Evolutionary conservation across 495 filamentous ascomycete genomes (phyloP), one percentile per base, ranked within the genome.

Genomic region (Tuber aestivum): DNA sequence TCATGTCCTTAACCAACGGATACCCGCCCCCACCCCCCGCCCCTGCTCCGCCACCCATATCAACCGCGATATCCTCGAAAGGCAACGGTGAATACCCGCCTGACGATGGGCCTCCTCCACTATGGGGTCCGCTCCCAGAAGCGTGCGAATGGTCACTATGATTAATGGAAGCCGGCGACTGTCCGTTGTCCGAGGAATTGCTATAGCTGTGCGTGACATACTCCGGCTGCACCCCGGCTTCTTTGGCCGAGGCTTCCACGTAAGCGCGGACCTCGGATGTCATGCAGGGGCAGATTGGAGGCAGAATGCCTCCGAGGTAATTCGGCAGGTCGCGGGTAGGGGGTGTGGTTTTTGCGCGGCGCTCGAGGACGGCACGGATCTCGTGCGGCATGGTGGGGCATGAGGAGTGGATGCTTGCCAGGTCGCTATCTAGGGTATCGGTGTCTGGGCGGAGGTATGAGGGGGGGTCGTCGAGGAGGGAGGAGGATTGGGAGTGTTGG

Each of bases 111-210:
- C 77, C 78, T 4, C 44, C 48, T 9, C 70, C 72, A 23, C 42
- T 69, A 21, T 70, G 70, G 3, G 70, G 72, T 35, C 70, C 75
- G 5, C 77, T 65, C 4, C 73, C 68, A 35, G 71, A 76, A n/a
- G 78, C 70, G n/a, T 78, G 77, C 9, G 75, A 73, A 27, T 79
- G 77, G n/a, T 80, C 78, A 20, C 70, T 73, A 27, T 76, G 38
- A 32, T 80, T 78, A 78, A 80, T 80, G 21, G 73, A 76, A 35
- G 77, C 78, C 14, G 78, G 78, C 20, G 78, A 80, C 32, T 80
- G 78, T 32, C 74, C 77, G 56, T 80, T 80, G 68, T 80, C 78
- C 10, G 78, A 72, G 27, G 48, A 73, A 44, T 79, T 71, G 20
- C 61, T 42, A 6, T 65, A 65, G 16, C 71, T 79, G 40, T 74